phyloP scores from a whole-genome alignment of 176 grass and related monocot genomes.

The Carex kokanica region DNA sequence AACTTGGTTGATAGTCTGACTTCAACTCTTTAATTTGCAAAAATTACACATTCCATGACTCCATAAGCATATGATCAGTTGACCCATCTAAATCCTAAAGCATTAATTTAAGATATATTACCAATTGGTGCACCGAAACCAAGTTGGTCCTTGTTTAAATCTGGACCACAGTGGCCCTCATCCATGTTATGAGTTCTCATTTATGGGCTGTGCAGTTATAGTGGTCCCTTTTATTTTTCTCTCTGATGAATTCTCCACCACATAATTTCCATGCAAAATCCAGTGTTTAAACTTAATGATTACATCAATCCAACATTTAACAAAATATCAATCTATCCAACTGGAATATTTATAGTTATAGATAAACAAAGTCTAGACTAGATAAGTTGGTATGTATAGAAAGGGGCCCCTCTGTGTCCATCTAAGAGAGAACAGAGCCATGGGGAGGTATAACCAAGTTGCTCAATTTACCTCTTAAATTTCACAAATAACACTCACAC shows the following conservation, averaged over 20 bases:
- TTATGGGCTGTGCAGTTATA: constrained; percentile 16
- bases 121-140: background rate
- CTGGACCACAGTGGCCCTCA: constrained; percentile 26
- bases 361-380: background rate
- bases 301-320: constrained; percentile 9
- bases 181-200: constrained; percentile 20
- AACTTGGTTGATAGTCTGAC: background rate
- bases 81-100: constrained; percentile 2
- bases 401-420: background rate
- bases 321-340: background rate
- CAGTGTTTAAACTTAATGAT: background rate
- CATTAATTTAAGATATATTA: background rate
- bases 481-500: background rate
- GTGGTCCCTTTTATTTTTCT: constrained; percentile 13
- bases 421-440: constrained; percentile 18
- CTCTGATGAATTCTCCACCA: background rate
- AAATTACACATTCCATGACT: background rate
- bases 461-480: background rate
- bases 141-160: constrained; percentile 12
- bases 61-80: background rate
- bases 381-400: constrained; percentile 14
- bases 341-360: background rate
- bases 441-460: background rate
- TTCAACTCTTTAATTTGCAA: background rate
- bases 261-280: background rate